Conservation (phyloP, 768 basidiomycete species). For the Pleurotus tuber-regium region DNA sequence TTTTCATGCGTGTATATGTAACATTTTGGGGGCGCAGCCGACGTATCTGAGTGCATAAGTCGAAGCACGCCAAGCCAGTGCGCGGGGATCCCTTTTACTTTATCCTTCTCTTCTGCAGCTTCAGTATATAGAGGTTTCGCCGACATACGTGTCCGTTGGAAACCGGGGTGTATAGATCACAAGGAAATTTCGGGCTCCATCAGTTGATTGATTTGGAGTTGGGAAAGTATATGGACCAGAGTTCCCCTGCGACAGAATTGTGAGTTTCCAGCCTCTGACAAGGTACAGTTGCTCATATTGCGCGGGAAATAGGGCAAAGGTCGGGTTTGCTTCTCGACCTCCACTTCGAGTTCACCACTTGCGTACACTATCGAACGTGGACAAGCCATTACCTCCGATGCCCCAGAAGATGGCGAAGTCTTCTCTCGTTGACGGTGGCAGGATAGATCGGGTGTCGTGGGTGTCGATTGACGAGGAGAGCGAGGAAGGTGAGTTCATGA, state of each 20-base stretch:
- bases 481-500: conserved; percentile 4
- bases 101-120: not conserved
- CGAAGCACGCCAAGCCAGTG: not conserved
- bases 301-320: not conserved
- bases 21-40: not conserved
- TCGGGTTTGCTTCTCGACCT: conserved; percentile 12
- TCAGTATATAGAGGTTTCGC: conserved; percentile 1
- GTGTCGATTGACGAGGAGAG: not conserved
- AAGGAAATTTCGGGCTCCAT: conserved; percentile 8
- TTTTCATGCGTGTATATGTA: not conserved
- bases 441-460: conserved; percentile 10
- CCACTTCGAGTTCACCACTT: conserved; percentile 12
- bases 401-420: conserved; percentile 19
- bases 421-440: conserved; percentile 20
- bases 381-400: conserved; percentile 38
- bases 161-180: conserved; percentile 6
- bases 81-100: not conserved
- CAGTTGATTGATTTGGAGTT: conserved; percentile 11
- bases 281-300: not conserved
- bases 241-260: not conserved
- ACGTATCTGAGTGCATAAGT: not conserved
- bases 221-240: not conserved
- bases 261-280: not conserved
- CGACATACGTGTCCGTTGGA: conserved; percentile 9
- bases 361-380: conserved; percentile 20